These are phyloP conservation scores for Pleurozium schreberi DNA, from an alignment of 225 moss, liverwort and hornwort genomes.

Conservation along the genomic window DNA sequence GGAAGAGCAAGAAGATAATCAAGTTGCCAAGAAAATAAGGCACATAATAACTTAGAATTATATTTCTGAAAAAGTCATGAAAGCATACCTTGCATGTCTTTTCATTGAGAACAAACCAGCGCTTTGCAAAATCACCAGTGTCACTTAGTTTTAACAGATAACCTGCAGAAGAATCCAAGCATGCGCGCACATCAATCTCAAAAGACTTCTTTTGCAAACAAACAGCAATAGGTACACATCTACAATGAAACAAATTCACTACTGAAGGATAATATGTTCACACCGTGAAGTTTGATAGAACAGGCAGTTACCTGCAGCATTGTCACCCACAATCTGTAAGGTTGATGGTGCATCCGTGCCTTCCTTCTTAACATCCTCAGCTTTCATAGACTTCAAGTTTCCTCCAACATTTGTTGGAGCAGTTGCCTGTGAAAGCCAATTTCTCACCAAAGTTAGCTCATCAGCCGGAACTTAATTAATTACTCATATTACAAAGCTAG, in stretches of 20 bases:
- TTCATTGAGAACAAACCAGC: conserved; percentile 98
- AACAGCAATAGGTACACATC: not conserved
- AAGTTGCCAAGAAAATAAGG: not conserved
- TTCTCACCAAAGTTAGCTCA: not conserved
- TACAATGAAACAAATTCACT: not conserved
- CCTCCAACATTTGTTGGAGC: conserved; percentile 68
- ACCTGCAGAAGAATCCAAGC: conserved; percentile 27
- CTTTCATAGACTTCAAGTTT: conserved; percentile 72
- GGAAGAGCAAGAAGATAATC: not conserved
- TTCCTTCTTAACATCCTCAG: conserved; percentile 63
- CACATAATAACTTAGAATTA: not conserved
- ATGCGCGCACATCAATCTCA: not conserved
- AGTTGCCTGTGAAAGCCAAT: conserved; percentile 48
- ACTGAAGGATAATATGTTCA: not conserved
- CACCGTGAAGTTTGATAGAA: not conserved
- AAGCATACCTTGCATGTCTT: conserved; percentile 74
- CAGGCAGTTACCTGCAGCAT: conserved; percentile 62
- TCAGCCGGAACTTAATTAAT: not conserved
- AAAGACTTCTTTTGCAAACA: not conserved
- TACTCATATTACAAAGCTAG: not conserved
- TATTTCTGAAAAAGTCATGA: not conserved
- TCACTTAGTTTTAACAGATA: conserved; percentile 72
- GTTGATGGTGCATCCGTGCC: conserved; percentile 52
- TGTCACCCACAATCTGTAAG: conserved; percentile 81
- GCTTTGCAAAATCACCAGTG: conserved; percentile 68